phyloP scores from a whole-genome alignment of 1,139 yeast species.

The Zhuliangozyma blackwelliae region DNA sequence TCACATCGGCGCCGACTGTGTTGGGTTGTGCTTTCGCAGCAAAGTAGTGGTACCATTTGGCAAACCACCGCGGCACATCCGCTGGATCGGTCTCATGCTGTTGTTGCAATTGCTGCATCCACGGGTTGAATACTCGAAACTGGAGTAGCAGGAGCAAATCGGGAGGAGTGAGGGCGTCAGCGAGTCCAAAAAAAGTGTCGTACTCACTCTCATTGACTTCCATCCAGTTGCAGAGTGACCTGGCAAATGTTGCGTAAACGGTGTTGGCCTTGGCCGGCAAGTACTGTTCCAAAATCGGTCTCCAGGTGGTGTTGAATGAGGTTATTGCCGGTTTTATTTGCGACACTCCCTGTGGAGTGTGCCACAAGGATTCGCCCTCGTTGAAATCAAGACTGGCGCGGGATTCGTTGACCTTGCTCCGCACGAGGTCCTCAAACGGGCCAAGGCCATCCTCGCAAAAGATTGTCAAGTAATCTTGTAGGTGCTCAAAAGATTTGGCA shows the following conservation, averaged over 20 bases:
- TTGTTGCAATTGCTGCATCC: constrained; percentile 11
- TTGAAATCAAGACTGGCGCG: constrained; percentile 10
- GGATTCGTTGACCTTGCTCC: constrained; percentile 11
- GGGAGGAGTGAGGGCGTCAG: neutral
- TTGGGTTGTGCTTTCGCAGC: neutral
- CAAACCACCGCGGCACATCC: constrained; percentile 9
- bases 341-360: neutral
- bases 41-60: constrained; percentile 13
- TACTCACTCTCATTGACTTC: neutral
- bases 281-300: constrained; percentile 2
- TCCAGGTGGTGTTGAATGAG: constrained; percentile 3
- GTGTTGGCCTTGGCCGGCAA: constrained; percentile 1
- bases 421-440: constrained; percentile 10
- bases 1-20: constrained; percentile 4
- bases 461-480: constrained; percentile 16
- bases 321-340: constrained; percentile 1
- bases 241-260: constrained; percentile 1
- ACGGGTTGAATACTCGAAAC: constrained; percentile 29
- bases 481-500: constrained; percentile 6
- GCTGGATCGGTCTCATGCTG: constrained; percentile 3
- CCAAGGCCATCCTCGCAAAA: constrained; percentile 13
- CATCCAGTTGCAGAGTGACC: constrained; percentile 4
- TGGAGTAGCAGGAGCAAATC: constrained; percentile 17
- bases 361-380: constrained; percentile 17
- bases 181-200: constrained; percentile 2